Evolutionary conservation across 1,139 yeast species (phyloP).

Genomic region (Candida smagusa): DNA sequence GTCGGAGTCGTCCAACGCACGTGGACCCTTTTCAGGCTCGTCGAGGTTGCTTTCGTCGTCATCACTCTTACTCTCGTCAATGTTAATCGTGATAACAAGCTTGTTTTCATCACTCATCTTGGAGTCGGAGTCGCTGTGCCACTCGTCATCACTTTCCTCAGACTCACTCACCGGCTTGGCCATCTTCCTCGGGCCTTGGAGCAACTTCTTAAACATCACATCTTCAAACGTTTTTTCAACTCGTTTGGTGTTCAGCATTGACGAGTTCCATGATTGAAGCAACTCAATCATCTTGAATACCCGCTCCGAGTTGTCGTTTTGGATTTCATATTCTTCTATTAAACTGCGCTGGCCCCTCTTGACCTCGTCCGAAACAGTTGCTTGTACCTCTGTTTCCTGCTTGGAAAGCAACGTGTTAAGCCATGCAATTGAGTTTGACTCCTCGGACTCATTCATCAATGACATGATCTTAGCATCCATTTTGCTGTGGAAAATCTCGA

Average conservation of each 20-base stretch:
- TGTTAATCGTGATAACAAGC: neutral
- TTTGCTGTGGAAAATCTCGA: conserved; percentile 58
- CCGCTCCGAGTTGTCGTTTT: conserved; percentile 12
- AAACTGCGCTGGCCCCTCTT: conserved; percentile 5
- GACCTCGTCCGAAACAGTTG: neutral
- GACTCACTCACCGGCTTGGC: neutral
- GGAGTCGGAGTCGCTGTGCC: conserved; percentile 12
- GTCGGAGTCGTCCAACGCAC: conserved; percentile 16
- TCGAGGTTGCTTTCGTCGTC: conserved; percentile 28
- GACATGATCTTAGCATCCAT: conserved; percentile 43
- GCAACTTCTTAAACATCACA: conserved; percentile 16
- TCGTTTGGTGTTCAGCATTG: conserved; percentile 8
- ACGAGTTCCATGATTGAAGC: conserved; percentile 9
- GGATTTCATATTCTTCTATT: conserved; percentile 10
- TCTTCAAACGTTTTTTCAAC: conserved; percentile 20
- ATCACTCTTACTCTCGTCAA: conserved; percentile 5
- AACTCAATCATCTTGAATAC: conserved; percentile 10
- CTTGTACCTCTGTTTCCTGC: conserved; percentile 2
- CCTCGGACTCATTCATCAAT: conserved; percentile 12
- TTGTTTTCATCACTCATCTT: conserved; percentile 9
- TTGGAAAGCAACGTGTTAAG: conserved; percentile 9
- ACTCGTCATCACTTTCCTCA: conserved; percentile 1
- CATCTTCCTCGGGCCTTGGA: conserved; percentile 7
- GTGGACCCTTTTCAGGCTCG: conserved; percentile 12
- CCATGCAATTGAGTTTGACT: conserved; percentile 14